Evolutionary conservation across 83 land plant species (phyloP).

Genomic region (Isoetes engelmannii): DNA sequence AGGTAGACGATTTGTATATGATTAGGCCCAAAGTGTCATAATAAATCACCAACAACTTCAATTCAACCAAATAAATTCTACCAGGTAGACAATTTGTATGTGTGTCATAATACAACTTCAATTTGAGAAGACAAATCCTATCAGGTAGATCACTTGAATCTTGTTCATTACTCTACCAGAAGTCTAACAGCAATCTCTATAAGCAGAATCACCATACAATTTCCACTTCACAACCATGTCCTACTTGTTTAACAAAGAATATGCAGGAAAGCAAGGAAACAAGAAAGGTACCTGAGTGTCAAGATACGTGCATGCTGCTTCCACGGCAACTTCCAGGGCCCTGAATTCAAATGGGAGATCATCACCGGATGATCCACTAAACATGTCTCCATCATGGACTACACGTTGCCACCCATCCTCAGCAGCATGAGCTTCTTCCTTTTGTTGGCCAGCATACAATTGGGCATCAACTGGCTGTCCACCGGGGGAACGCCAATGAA

Average conservation of each 20-base stretch:
- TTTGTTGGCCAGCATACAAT: conserved; percentile 1
- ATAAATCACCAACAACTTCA: no score
- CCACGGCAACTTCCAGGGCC: conserved; percentile 86
- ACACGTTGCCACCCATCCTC: conserved; percentile 7
- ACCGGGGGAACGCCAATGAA: not conserved
- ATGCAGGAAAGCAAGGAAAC: not conserved
- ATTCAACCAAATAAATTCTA: no score
- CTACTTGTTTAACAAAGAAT: not conserved
- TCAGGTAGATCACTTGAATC: no score
- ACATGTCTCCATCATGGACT: conserved; percentile 21
- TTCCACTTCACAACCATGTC: not conserved
- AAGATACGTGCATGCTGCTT: conserved; percentile 78
- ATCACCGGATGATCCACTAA: conserved; percentile 52
- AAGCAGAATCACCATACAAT: not conserved
- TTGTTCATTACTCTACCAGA: not conserved
- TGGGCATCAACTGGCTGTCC: not conserved
- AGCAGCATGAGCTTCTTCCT: not conserved
- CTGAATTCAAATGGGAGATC: conserved; percentile 87
- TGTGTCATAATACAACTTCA: no score
- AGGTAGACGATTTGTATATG: no score
- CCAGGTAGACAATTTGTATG: no score
- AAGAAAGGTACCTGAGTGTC: conserved; percentile 61
- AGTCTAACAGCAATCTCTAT: not conserved
- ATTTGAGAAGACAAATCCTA: not conserved
- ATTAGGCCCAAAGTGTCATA: no score